phyloP scores from a whole-genome alignment of 345 rosid genomes.

The Camelina hispida region DNA sequence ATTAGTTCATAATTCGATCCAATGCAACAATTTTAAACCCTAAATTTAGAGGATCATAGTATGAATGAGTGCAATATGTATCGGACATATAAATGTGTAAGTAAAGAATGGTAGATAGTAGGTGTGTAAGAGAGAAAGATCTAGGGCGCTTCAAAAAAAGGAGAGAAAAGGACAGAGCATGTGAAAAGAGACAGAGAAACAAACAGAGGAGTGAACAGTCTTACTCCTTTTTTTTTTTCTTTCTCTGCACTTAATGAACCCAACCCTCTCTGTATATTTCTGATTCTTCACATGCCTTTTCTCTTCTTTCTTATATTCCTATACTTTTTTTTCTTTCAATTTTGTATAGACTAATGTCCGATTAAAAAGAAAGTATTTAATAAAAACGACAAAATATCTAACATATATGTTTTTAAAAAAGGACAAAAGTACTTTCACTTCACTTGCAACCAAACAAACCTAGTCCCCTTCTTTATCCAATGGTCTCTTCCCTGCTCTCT shows the following conservation, averaged over 20 bases:
- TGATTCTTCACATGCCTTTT: constrained; percentile 46
- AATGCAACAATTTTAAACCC: not conserved
- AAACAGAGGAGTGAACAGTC: constrained; percentile 47
- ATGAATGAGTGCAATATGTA: constrained; percentile 20
- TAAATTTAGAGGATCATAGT: not conserved
- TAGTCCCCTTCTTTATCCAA: constrained; percentile 50
- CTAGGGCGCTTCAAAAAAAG: constrained; percentile 40
- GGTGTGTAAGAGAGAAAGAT: constrained; percentile 48
- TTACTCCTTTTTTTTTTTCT: constrained; percentile 3
- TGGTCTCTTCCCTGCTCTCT: constrained; percentile 44
- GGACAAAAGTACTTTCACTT: constrained; percentile 44
- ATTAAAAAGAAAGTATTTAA: not conserved
- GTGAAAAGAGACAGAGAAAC: constrained; percentile 47
- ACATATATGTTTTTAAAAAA: constrained; percentile 12
- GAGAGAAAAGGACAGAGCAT: constrained; percentile 49
- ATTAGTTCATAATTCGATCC: too few relatives aligned
- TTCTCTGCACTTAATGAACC: constrained; percentile 39
- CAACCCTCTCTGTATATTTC: constrained; percentile 42
- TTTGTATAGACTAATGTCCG: not conserved
- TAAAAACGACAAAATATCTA: constrained; percentile 16
- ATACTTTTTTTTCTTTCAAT: not conserved
- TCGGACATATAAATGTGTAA: not conserved
- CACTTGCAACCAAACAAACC: constrained; percentile 49
- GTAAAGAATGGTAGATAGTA: constrained; percentile 37
- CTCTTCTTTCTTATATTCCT: constrained; percentile 25